Evolutionary conservation across 176 grass and related monocot genomes (phyloP).

Genomic region (Melocanna baccifera): DNA sequence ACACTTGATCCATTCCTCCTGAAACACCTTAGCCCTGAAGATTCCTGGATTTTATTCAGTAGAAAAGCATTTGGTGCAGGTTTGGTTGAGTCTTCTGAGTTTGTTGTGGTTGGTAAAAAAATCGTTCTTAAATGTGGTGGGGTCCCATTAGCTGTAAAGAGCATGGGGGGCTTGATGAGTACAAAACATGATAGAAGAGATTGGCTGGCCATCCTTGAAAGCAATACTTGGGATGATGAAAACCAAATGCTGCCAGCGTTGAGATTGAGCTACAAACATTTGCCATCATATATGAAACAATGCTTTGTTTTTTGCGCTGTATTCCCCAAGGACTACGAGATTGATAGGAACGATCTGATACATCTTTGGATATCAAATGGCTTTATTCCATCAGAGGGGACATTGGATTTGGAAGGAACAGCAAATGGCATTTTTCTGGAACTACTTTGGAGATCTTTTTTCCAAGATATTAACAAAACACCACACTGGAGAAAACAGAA

Average conservation of each 20-base stretch:
- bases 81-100: neutral
- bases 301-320: conserved; percentile 9
- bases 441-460: conserved; percentile 13
- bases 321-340: neutral
- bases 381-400: neutral
- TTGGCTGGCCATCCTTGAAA: neutral
- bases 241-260: neutral
- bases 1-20: neutral
- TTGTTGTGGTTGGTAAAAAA: neutral
- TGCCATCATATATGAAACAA: conserved; percentile 8
- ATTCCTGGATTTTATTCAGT: neutral
- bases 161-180: conserved; percentile 5
- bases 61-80: neutral
- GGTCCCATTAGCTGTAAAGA: neutral
- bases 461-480: conserved; percentile 7
- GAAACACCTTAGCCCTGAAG: neutral
- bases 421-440: neutral
- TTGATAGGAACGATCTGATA: neutral
- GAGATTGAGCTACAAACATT: neutral
- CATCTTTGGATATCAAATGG: conserved; percentile 16
- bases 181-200: neutral
- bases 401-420: neutral
- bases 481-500: neutral
- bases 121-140: neutral
- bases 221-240: neutral